phyloP scores from a whole-genome alignment of 139 green algal genomes.

The Diplosphaera chodatii region DNA sequence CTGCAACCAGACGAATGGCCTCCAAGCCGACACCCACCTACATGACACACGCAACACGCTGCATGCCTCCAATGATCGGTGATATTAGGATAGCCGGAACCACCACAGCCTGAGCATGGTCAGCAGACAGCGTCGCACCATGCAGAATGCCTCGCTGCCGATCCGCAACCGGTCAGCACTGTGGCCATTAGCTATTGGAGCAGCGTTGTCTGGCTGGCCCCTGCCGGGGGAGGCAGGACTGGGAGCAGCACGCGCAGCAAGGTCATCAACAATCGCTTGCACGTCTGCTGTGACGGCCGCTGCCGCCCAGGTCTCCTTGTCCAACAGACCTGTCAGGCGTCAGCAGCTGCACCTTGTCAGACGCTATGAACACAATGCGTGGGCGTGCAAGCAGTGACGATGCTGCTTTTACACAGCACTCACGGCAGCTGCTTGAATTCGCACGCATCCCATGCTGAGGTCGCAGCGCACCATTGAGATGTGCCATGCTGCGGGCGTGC shows the following conservation, averaged over 20 bases:
- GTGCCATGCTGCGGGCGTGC: constrained; percentile 33
- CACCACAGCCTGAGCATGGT: too few species aligned
- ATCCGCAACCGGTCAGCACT: neutral
- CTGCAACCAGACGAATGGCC: constrained; percentile 44
- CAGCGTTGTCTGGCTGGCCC: neutral
- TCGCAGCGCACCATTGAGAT: constrained; percentile 25
- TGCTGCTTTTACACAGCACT: too few species aligned
- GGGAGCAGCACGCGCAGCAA: constrained; percentile 18
- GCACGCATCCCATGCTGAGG: too few species aligned
- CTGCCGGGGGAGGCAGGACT: neutral
- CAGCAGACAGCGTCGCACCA: neutral
- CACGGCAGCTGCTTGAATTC: too few species aligned
- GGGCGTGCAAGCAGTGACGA: too few species aligned
- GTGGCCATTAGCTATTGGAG: neutral
- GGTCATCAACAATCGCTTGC: constrained; percentile 40
- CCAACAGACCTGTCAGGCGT: constrained; percentile 24
- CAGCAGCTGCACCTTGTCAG: neutral
- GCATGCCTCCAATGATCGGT: too few species aligned
- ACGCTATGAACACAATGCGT: too few species aligned
- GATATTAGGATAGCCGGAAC: too few species aligned
- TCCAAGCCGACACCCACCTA: neutral
- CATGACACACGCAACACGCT: too few species aligned
- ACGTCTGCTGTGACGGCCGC: constrained; percentile 47
- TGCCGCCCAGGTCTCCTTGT: constrained; percentile 61
- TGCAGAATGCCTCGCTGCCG: neutral